Percentiles rank a stretch among this genome's conserved stretches.
Evolutionary conservation across 2,329 filamentous ascomycete genomes (phyloP).

Genomic region (Lasiodiplodia citricola): DNA sequence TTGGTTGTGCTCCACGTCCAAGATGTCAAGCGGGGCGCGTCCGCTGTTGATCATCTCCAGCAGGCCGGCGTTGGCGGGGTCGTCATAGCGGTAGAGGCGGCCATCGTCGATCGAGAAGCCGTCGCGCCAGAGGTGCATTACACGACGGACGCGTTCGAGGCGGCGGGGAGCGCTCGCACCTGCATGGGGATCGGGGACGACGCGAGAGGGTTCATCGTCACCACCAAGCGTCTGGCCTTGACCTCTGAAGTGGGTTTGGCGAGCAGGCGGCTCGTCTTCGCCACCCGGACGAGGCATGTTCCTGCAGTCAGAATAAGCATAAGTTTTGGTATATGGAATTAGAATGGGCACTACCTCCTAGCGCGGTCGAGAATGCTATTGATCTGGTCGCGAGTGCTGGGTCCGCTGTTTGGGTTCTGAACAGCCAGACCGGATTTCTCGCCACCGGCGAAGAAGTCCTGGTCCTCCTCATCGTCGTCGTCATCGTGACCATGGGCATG

Average conservation of each 20-base stretch:
- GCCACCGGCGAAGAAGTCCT: slow-evolving; percentile 80
- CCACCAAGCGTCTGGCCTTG: slow-evolving; percentile 78
- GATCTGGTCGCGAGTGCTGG: slow-evolving; percentile 50
- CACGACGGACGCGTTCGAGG: slow-evolving; percentile 65
- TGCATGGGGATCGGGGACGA: slow-evolving; percentile 65
- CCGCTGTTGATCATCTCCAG: slow-evolving; percentile 78
- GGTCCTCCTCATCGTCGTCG: slow-evolving; percentile 63
- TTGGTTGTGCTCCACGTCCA: slow-evolving; percentile 76
- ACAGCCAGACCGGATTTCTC: slow-evolving; percentile 81
- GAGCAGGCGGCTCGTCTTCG: slow-evolving; percentile 56
- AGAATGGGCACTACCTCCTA: slow-evolving; percentile 45
- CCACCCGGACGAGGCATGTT: slow-evolving; percentile 65
- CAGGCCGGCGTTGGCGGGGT: slow-evolving; percentile 74
- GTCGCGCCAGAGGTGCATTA: slow-evolving; percentile 80
- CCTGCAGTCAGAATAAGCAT: slow-evolving; percentile 47
- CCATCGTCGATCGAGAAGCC: slow-evolving; percentile 88
- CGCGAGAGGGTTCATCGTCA: slow-evolving; percentile 73
- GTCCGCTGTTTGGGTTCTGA: slow-evolving; percentile 63
- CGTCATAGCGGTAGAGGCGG: slow-evolving; percentile 76
- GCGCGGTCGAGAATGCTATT: slow-evolving; percentile 57
- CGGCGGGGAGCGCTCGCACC: slow-evolving; percentile 41
- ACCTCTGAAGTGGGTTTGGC: slow-evolving; percentile 67
- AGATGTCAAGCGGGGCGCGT: slow-evolving; percentile 75
- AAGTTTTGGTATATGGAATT: neutral
- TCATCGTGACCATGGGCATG: slow-evolving; percentile 60